Base-by-base conservation (phyloP, 305 asterid genomes). In the Solanum aculeatissimum region DNA sequence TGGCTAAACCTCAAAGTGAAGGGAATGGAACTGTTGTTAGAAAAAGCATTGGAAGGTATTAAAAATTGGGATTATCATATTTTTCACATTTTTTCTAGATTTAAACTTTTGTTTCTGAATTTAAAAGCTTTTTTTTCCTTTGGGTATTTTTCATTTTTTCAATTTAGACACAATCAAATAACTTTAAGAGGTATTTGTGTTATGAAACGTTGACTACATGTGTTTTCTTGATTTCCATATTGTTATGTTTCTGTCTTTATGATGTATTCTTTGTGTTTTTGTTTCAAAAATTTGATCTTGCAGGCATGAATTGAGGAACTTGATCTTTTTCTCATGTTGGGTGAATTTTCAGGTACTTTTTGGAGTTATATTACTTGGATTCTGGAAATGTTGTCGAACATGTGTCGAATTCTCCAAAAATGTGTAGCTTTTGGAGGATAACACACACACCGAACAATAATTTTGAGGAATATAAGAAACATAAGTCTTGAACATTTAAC, bases 301-400 rank as follows among this genome's bases (percentile, higher is more conserved):
- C 94, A 96, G 99, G 94, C 95, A 95, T 29, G 98, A 96, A 85
- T 88, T 96, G 92, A 93, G 89, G 94, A 87, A 86, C 84, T 96
- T 82, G 99, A 96, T 89, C 99, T 98, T 45, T 96, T 96, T 86
- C 96, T 96, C 65, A 49, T 93, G 97, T 86, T 95, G 83, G 99
- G 94, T 92, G 98, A 95, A 80, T 96, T 96, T 91, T 82, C 95
- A 85, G 96, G 99, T 96, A 89, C 80, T 14, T 21, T 80, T 14
- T 38, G 35, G 49, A 18, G 75, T 68, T 35, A 35, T 35, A 27
- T 35, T 66, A 23, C 14, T 68, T 0, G 9, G 75, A 68, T 15
- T 0, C 25, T 35, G 18, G 18, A 68, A 68, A 68, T 68, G 4
- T 9, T 35, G 15, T 68, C 2, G 16, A 15, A 68, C 2, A 0